These are phyloP conservation scores for Candida palmyrensis DNA, from an alignment of 805 yeast genomes.

Conservation along the genomic window DNA sequence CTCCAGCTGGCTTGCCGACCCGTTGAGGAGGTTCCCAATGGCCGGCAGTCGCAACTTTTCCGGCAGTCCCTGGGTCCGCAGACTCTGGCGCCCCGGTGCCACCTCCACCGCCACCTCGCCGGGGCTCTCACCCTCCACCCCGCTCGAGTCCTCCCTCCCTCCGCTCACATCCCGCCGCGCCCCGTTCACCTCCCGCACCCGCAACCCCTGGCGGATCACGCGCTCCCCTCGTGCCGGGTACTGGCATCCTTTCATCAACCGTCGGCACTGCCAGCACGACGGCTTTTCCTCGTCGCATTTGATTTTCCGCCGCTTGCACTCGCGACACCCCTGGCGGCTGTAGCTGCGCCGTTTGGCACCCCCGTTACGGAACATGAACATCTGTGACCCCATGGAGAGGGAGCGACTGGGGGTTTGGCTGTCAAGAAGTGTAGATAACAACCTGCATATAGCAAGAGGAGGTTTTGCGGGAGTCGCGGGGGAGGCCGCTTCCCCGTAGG, in stretches of 20 bases:
- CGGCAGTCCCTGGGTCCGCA: too few relatives aligned
- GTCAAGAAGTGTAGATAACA: too few relatives aligned
- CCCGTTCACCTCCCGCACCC: neutral
- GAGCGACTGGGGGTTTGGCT: neutral
- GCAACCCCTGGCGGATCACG: slow-evolving; percentile 24
- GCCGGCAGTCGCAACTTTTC: too few relatives aligned
- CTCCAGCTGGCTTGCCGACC: neutral
- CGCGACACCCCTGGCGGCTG: slow-evolving; percentile 35
- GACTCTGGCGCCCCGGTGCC: neutral
- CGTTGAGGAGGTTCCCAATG: too few relatives aligned
- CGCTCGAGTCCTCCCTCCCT: neutral
- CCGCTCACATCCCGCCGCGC: neutral
- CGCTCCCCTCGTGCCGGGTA: slow-evolving; percentile 34
- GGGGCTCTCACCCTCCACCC: neutral
- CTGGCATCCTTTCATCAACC: slow-evolving; percentile 28
- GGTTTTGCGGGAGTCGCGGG: too few relatives aligned
- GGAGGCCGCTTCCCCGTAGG: too few relatives aligned
- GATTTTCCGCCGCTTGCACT: slow-evolving; percentile 39
- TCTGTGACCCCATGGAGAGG: neutral
- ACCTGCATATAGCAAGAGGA: too few relatives aligned
- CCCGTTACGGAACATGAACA: neutral
- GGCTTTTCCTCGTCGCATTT: slow-evolving; percentile 38
- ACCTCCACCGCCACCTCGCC: neutral
- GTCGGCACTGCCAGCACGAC: slow-evolving; percentile 30
- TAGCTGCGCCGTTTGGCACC: slow-evolving; percentile 16